A percentile compares a stretch with the other conserved stretches of the same genome.
phyloP scores from a whole-genome alignment of 2,329 filamentous ascomycete species.

The Exophiala sp. region DNA sequence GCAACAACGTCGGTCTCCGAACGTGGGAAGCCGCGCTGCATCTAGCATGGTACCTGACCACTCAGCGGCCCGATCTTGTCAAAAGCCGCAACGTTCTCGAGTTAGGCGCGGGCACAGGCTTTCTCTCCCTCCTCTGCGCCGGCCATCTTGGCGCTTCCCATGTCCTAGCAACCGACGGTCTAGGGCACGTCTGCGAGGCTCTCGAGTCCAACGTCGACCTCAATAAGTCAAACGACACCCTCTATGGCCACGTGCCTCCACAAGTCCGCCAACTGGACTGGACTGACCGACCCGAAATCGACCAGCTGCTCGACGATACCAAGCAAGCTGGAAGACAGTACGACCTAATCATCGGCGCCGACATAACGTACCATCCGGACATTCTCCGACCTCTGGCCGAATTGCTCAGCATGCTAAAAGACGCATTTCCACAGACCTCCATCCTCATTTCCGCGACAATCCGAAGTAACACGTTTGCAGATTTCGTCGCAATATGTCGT shows the following conservation, averaged over 20 bases:
- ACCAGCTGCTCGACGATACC: constrained; percentile 10
- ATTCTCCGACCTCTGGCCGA: constrained; percentile 24
- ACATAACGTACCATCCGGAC: constrained; percentile 29
- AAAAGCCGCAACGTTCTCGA: constrained; percentile 57
- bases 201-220: constrained; percentile 37
- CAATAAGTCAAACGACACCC: constrained; percentile 29
- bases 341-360: constrained; percentile 25
- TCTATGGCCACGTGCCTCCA: constrained; percentile 2
- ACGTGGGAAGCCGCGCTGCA: constrained; percentile 69
- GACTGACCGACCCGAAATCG: constrained; percentile 20
- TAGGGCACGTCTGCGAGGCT: constrained; percentile 42
- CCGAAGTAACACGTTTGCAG: constrained; percentile 61
- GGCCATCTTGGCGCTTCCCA: constrained; percentile 53
- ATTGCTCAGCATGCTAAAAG: constrained; percentile 16
- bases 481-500: constrained; percentile 55
- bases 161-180: constrained; percentile 62
- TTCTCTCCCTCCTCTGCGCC: constrained; percentile 61
- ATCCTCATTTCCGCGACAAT: constrained; percentile 61
- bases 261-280: constrained; percentile 23
- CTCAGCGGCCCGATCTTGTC: constrained; percentile 45
- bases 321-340: constrained; percentile 9
- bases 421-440: constrained; percentile 29
- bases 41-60: constrained; percentile 58
- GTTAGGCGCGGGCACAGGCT: constrained; percentile 64
- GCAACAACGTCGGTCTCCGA: constrained; percentile 61